Conservation (phyloP, 23 red algal species). For the Agarophyton chilense region DNA sequence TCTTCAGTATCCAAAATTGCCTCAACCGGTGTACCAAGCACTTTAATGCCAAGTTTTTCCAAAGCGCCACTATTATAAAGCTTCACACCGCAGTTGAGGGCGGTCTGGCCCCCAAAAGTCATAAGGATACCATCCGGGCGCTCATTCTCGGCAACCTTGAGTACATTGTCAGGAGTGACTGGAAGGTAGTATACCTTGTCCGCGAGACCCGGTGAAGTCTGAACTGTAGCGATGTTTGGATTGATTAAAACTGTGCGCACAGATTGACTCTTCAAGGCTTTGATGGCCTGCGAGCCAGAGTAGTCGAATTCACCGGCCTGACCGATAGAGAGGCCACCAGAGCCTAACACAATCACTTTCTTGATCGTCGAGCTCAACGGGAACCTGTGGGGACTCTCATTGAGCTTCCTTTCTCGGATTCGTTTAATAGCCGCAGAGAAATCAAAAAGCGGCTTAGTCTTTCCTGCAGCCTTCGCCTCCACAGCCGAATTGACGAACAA, state of each 20-base stretch:
- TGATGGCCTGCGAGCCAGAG: conserved; percentile 94
- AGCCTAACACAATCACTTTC: conserved; percentile 94
- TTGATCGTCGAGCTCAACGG: conserved; percentile 5
- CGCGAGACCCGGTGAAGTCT: conserved; percentile 91
- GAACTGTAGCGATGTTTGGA: conserved; percentile 98
- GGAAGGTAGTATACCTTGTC: conserved; percentile 99
- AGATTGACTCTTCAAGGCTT: conserved; percentile 86
- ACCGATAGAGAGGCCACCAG: conserved; percentile 92
- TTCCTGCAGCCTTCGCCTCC: background rate
- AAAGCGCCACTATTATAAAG: conserved; percentile 80
- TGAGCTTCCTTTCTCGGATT: conserved; percentile 20
- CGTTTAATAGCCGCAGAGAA: conserved; percentile 9
- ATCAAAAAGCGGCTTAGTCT: conserved; percentile 40
- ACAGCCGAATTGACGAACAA: conserved; percentile 65
- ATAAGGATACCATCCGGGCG: conserved; percentile 92
- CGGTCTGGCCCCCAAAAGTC: conserved; percentile 96
- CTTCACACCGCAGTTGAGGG: conserved; percentile 95
- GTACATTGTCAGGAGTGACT: conserved; percentile 88
- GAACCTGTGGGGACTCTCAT: conserved; percentile 16
- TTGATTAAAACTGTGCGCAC: conserved; percentile 96
- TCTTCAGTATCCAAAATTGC: conserved; percentile 99
- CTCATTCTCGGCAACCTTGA: conserved; percentile 93
- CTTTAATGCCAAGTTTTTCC: conserved; percentile 66
- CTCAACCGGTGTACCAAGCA: conserved; percentile 94
- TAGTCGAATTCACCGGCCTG: conserved; percentile 99